Evolutionary conservation across 73 alveolate species (phyloP).

Genomic region (Tetrahymena elliotti): DNA sequence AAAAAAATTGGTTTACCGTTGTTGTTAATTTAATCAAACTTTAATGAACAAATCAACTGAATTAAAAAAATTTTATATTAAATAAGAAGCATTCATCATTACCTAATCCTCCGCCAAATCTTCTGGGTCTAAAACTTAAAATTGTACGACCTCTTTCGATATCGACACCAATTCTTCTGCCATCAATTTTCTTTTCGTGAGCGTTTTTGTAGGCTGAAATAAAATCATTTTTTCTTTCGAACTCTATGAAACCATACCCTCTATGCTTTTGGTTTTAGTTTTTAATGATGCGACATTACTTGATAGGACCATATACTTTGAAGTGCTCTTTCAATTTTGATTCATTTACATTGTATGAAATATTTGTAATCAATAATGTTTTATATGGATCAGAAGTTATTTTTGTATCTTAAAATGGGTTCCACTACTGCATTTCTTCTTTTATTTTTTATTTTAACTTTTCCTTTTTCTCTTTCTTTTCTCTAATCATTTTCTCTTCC

Average conservation of each 20-base stretch:
- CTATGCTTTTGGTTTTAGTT: slow-evolving; percentile 71
- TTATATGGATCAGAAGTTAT: slow-evolving; percentile 61
- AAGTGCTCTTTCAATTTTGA: slow-evolving; percentile 66
- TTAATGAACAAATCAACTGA: background rate
- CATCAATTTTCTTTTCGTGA: slow-evolving; percentile 84
- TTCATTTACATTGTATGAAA: slow-evolving; percentile 78
- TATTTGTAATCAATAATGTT: slow-evolving; percentile 78
- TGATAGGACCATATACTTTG: slow-evolving; percentile 81
- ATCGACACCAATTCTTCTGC: slow-evolving; percentile 79
- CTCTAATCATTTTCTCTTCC: slow-evolving; percentile 17
- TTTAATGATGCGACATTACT: slow-evolving; percentile 63
- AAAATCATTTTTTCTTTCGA: slow-evolving; percentile 66
- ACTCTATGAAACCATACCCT: slow-evolving; percentile 96
- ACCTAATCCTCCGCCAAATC: slow-evolving; percentile 91
- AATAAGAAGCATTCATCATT: background rate
- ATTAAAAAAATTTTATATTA: background rate
- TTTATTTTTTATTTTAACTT: background rate
- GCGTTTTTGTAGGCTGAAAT: slow-evolving; percentile 69
- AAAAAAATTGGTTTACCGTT: background rate
- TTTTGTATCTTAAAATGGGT: slow-evolving; percentile 24
- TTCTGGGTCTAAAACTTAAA: slow-evolving; percentile 71
- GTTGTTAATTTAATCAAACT: background rate
- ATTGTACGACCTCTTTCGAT: slow-evolving; percentile 85
- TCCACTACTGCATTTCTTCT: slow-evolving; percentile 12
- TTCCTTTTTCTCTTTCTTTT: slow-evolving; percentile 14